Evolutionary conservation across 495 filamentous ascomycete species (phyloP).

Genomic region (Hypoxylon intermedium): DNA sequence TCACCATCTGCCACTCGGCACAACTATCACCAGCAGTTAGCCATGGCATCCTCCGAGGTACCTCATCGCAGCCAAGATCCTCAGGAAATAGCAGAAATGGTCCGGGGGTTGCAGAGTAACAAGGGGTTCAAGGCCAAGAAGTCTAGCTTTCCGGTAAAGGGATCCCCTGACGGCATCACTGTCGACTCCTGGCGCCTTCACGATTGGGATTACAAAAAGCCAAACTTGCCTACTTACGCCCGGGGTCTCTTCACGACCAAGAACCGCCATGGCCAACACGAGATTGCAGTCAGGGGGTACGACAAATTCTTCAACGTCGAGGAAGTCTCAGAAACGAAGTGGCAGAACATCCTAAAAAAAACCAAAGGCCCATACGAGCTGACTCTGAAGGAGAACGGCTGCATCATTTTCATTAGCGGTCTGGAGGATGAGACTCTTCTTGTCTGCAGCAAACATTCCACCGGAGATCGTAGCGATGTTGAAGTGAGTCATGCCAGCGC

Average conservation of each 20-base stretch:
- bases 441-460: constrained; percentile 98
- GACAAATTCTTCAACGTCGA: constrained; percentile 98
- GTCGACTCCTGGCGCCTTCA: constrained; percentile 93
- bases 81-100: constrained; percentile 64
- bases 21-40: neutral
- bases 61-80: constrained; percentile 71
- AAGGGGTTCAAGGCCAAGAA: constrained; percentile 73
- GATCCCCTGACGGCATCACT: constrained; percentile 60
- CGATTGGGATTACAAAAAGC: constrained; percentile 93
- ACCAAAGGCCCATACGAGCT: constrained; percentile 93
- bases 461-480: constrained; percentile 72
- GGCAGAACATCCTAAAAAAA: constrained; percentile 76
- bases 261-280: constrained; percentile 64
- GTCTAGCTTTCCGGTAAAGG: constrained; percentile 69
- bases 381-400: constrained; percentile 97
- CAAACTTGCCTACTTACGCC: constrained; percentile 84
- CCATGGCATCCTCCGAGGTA: constrained; percentile 39
- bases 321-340: constrained; percentile 79
- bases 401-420: constrained; percentile 96
- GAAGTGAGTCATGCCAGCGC: constrained; percentile 81
- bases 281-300: constrained; percentile 88
- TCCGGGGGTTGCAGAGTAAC: constrained; percentile 60
- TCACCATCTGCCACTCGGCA: neutral
- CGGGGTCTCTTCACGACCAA: constrained; percentile 88
- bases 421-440: constrained; percentile 85